These are phyloP conservation scores for Allium sativum DNA, from an alignment of 106 monocot species.

Conservation along the genomic window DNA sequence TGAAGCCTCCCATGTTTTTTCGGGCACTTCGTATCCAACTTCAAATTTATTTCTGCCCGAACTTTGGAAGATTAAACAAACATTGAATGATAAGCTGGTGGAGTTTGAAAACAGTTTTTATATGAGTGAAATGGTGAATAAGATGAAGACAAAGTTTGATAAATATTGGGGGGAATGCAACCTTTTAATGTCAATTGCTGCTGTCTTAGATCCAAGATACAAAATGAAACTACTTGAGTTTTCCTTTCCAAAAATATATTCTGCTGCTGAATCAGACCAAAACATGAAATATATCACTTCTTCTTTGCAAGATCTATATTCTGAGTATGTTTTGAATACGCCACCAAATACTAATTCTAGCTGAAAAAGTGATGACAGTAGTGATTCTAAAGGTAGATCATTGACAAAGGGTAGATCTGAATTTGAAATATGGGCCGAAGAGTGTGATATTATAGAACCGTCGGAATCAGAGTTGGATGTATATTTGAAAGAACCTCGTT, in stretches of 20 bases:
- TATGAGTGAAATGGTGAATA: slow-evolving; percentile 6
- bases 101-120: not conserved
- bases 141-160: slow-evolving; percentile 12
- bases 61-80: slow-evolving; percentile 12
- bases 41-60: slow-evolving; percentile 7
- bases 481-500: slow-evolving; percentile 5
- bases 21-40: slow-evolving; percentile 3
- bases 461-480: slow-evolving; percentile 10
- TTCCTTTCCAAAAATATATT: slow-evolving; percentile 9
- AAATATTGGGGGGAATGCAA: slow-evolving; percentile 9
- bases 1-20: slow-evolving; percentile 3
- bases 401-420: not conserved
- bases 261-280: not conserved
- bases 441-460: not conserved
- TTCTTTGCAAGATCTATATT: slow-evolving; percentile 8
- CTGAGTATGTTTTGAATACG: slow-evolving; percentile 6
- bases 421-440: slow-evolving; percentile 3
- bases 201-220: slow-evolving; percentile 11
- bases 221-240: slow-evolving; percentile 15
- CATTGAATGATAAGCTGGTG: not conserved
- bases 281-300: not conserved
- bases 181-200: slow-evolving; percentile 10
- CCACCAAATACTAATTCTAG: no score
- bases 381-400: not conserved
- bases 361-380: no score